A percentile compares a stretch with the other conserved stretches of the same genome.
Evolutionary conservation across 768 basidiomycete genomes (phyloP).

Genomic region (Kwoniella heveanensis): DNA sequence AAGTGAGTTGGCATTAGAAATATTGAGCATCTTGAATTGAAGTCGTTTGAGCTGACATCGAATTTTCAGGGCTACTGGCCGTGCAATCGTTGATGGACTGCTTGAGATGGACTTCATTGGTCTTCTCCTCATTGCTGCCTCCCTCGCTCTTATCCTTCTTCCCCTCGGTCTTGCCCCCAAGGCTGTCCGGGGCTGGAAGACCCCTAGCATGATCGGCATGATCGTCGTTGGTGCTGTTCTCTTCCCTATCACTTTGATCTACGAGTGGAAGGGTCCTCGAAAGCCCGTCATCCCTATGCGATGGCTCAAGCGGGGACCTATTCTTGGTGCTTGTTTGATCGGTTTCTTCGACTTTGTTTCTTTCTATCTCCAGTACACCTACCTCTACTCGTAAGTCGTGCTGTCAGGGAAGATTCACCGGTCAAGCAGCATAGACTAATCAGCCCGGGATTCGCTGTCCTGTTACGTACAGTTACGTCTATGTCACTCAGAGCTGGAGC

Average conservation of each 20-base stretch:
- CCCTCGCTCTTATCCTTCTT: conserved; percentile 53
- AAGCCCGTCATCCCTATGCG: conserved; percentile 66
- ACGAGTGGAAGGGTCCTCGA: conserved; percentile 61
- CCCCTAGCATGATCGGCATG: conserved; percentile 55
- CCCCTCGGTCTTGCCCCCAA: conserved; percentile 53
- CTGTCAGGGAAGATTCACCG: too few species aligned
- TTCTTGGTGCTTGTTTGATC: conserved; percentile 65
- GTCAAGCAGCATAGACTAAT: neutral
- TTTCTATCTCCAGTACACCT: conserved; percentile 67
- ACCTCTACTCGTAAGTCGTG: conserved; percentile 75
- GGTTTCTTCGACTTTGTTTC: conserved; percentile 61
- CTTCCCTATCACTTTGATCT: conserved; percentile 44
- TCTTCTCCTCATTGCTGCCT: conserved; percentile 53
- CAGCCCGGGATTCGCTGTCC: conserved; percentile 54
- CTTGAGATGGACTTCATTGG: conserved; percentile 51
- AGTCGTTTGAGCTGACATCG: conserved; percentile 5
- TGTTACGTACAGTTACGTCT: conserved; percentile 41
- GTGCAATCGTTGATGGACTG: conserved; percentile 23
- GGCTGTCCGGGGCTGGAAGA: conserved; percentile 46
- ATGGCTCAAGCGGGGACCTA: conserved; percentile 65
- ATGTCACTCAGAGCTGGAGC: conserved; percentile 59
- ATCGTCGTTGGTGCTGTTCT: conserved; percentile 55
- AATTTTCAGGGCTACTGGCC: neutral
- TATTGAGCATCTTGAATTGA: neutral
- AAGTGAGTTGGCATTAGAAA: neutral